These are phyloP conservation scores for Phytophthora boehmeriae DNA, from an alignment of 352 stramenopile genomes.

Conservation along the genomic window DNA sequence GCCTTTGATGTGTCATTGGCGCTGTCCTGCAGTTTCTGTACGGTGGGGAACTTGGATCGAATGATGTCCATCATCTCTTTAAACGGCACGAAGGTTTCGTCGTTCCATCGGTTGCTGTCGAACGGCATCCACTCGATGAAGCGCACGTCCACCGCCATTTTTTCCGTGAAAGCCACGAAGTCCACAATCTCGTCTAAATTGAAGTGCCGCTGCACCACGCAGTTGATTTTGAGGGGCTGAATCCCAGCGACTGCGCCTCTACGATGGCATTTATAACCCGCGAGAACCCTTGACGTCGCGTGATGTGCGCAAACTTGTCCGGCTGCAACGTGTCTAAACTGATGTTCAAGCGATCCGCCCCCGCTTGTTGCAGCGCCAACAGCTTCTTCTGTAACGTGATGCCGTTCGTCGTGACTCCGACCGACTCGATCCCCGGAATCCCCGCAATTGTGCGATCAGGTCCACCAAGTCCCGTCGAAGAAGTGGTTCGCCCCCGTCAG, in stretches of 20 bases:
- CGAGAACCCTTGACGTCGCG: slow-evolving; percentile 88
- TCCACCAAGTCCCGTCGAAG: slow-evolving; percentile 63
- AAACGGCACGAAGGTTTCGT: slow-evolving; percentile 93
- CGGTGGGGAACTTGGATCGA: slow-evolving; percentile 39
- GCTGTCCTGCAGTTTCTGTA: slow-evolving; percentile 71
- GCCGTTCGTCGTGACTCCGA: slow-evolving; percentile 98
- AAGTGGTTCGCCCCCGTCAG: slow-evolving; percentile 96
- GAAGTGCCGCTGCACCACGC: slow-evolving; percentile 95
- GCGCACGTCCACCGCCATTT: slow-evolving; percentile 91
- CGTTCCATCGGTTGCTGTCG: slow-evolving; percentile 96
- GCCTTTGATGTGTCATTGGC: slow-evolving; percentile 97
- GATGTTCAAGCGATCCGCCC: slow-evolving; percentile 94
- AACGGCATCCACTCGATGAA: slow-evolving; percentile 99
- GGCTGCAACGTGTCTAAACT: slow-evolving; percentile 95
- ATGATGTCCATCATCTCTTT: slow-evolving; percentile 90
- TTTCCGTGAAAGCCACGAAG: slow-evolving; percentile 93
- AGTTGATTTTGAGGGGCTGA: slow-evolving; percentile 96
- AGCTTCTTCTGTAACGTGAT: slow-evolving; percentile 91
- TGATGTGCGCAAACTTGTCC: slow-evolving; percentile 94
- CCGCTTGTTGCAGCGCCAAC: slow-evolving; percentile 73
- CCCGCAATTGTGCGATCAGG: slow-evolving; percentile 52
- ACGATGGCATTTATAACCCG: slow-evolving; percentile 88
- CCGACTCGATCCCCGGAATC: slow-evolving; percentile 74
- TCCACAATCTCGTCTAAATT: slow-evolving; percentile 95
- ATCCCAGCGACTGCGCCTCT: slow-evolving; percentile 58